These are phyloP conservation scores for Aspergillus spinulosporus DNA, from an alignment of 2,329 filamentous ascomycete species.

Conservation along the genomic window DNA sequence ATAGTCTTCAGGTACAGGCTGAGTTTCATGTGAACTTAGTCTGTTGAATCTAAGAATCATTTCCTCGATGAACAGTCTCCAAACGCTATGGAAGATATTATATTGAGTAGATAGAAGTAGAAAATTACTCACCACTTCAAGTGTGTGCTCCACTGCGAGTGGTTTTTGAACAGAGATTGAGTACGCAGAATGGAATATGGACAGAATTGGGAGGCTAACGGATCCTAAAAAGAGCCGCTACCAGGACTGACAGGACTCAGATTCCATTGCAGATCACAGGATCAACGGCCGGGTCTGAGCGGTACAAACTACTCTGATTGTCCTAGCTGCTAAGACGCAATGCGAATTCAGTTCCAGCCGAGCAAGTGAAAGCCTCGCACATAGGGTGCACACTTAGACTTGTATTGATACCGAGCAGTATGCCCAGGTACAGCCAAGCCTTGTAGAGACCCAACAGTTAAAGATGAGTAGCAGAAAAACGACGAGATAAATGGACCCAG, in stretches of 20 bases:
- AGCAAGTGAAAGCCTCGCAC: not conserved
- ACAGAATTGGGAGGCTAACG: slow-evolving; percentile 9
- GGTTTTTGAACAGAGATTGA: not conserved
- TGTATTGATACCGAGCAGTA: not conserved
- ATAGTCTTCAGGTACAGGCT: not conserved
- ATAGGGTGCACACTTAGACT: not conserved
- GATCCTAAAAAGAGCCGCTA: slow-evolving; percentile 10
- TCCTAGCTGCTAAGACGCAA: slow-evolving; percentile 6
- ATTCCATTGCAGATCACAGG: slow-evolving; percentile 10
- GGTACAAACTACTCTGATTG: slow-evolving; percentile 1
- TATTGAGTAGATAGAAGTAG: not conserved
- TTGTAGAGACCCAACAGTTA: not conserved
- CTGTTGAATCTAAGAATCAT: not conserved
- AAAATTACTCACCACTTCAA: not conserved
- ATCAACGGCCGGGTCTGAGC: not conserved
- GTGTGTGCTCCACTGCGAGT: not conserved
- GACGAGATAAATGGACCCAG: not conserved
- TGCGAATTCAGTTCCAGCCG: slow-evolving; percentile 1
- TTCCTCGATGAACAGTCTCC: not conserved
- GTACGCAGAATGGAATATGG: not conserved
- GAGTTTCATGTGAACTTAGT: not conserved
- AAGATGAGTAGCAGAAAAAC: not conserved
- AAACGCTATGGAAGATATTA: too few species aligned
- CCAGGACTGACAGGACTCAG: slow-evolving; percentile 5
- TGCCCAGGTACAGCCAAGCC: not conserved